These are phyloP conservation scores for Mycena metata DNA, from an alignment of 768 basidiomycete species.

Conservation along the genomic window DNA sequence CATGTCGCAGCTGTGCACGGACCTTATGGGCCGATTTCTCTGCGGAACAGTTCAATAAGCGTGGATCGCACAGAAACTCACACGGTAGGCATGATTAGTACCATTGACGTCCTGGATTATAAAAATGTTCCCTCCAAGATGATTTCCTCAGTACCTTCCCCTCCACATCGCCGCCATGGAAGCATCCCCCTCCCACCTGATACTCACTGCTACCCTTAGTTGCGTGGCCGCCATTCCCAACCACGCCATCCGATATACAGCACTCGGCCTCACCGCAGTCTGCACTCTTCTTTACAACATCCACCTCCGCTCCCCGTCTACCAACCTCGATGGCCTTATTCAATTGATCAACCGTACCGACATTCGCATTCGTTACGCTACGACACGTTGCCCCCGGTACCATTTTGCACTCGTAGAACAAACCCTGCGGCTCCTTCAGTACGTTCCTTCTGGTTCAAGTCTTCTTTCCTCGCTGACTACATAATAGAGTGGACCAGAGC, in stretches of 20 bases:
- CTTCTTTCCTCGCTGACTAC: neutral
- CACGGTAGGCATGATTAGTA: no score
- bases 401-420: neutral
- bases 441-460: neutral
- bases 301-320: neutral
- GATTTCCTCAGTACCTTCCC: constrained; percentile 6
- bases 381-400: neutral
- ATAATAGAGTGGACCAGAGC: neutral
- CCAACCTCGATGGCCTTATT: neutral
- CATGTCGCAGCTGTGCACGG: no score
- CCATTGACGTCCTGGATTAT: no score
- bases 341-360: neutral
- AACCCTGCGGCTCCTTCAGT: neutral
- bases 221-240: neutral
- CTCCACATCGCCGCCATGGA: neutral
- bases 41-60: no score
- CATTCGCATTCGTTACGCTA: neutral
- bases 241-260: neutral
- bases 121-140: neutral
- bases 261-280: neutral
- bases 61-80: no score
- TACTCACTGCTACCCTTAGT: neutral
- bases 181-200: neutral
- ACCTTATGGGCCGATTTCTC: no score
- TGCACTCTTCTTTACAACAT: neutral